Base-by-base conservation (phyloP, 495 filamentous ascomycete species). In the Hyaloscypha bicolor region DNA sequence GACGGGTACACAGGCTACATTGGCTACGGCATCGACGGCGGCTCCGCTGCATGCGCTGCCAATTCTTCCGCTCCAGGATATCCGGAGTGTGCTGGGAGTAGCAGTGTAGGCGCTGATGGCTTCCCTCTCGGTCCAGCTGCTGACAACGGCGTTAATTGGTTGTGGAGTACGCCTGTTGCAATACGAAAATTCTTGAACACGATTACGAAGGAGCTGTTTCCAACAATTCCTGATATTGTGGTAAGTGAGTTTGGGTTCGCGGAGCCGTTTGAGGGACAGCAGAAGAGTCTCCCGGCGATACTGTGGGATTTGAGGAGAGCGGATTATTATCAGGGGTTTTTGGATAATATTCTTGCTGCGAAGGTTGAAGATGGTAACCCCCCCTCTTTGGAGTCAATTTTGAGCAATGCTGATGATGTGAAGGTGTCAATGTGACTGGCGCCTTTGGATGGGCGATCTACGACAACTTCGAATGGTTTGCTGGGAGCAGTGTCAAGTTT, bases 231-330 rank as follows among this genome's bases (percentile, higher is more conserved):
- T 6, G 75, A 76, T 64, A 80, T 83, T 65, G 75, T 80, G 52
- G 79, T 83, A 30, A 75, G 71, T 1, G 80, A 82, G 66, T 82
- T 83, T 65, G 80, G 80, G 9, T 81, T 80, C 67, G 71, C 80
- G 11, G 80, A 83, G 66, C 80, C 80, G 5, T 77, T 76, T 60
- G 80, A 82, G 69, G 69, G 68, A 8, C 62, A 76, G 6, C 75
- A 71, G 45, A 75, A 70, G n/a, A 77, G 63, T 25, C 52, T 79
- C 9, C 64, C 72, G 31, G 71, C 72, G 57, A 72, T 73, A 16
- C 69, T 75, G 5, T 80, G 78, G 78, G 78, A 81, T 69, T 56
- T 76, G 63, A 73, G 68, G 57, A 72, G 75, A 25, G 69, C 71
- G 6, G 78, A 80, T 67, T 80, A 81, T 71, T 74, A 77, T 61